Percentiles rank a stretch among this genome's conserved stretches.
Conservation (phyloP, 1,284 basidiomycete genomes). For the Puccinia hordei region DNA sequence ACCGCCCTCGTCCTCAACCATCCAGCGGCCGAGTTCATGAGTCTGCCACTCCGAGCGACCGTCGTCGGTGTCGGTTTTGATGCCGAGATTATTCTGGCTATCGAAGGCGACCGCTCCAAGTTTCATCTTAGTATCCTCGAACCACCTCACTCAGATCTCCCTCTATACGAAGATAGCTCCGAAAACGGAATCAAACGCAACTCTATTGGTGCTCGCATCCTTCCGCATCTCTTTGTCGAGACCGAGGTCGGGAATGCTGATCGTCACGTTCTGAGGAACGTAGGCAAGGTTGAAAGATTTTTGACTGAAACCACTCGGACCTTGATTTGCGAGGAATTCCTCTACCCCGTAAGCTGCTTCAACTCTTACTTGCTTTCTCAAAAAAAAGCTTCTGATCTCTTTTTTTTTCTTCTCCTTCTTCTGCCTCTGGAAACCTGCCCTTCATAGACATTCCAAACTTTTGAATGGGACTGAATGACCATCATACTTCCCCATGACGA, state of each 20-base stretch:
- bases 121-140: constrained; percentile 86
- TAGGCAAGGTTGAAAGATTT: constrained; percentile 92
- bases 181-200: neutral
- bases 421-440: neutral
- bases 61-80: constrained; percentile 83
- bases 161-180: constrained; percentile 1
- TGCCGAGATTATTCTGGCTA: constrained; percentile 84
- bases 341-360: constrained; percentile 27
- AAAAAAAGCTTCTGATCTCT: too few relatives aligned
- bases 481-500: too few relatives aligned
- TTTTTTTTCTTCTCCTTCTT: neutral
- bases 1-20: constrained; percentile 95
- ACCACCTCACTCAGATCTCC: constrained; percentile 41
- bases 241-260: constrained; percentile 94
- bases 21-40: constrained; percentile 91
- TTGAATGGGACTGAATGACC: constrained; percentile 37
- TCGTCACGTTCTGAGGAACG: constrained; percentile 93
- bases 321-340: constrained; percentile 69
- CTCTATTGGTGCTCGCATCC: constrained; percentile 70
- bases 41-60: constrained; percentile 85
- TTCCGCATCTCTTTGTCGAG: constrained; percentile 92
- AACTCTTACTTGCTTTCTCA: neutral
- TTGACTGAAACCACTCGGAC: constrained; percentile 92
- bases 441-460: constrained; percentile 45
- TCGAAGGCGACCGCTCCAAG: constrained; percentile 75